phyloP scores from a whole-genome alignment of 2,329 filamentous ascomycete genomes.

The Aspergillus sp. region DNA sequence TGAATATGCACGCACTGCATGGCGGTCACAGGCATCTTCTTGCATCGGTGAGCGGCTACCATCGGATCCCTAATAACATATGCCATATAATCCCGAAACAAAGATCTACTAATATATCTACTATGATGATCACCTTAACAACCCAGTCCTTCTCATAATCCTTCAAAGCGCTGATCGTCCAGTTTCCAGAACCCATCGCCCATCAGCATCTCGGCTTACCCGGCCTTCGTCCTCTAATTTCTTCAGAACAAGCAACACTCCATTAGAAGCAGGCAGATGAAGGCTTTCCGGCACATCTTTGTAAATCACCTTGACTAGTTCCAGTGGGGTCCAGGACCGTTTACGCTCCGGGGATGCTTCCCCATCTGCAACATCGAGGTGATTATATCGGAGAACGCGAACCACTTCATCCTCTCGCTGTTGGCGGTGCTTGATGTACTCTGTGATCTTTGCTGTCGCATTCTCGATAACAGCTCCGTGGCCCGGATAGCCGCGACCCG shows the following conservation, averaged over 20 bases:
- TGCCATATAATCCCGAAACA: too few species aligned
- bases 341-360: conserved; percentile 40
- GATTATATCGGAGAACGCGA: conserved; percentile 58
- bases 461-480: conserved; percentile 80
- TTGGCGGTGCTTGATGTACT: conserved; percentile 81
- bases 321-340: conserved; percentile 67
- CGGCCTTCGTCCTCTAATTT: conserved; percentile 78
- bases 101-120: neutral
- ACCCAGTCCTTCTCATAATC: neutral
- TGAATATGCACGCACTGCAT: neutral
- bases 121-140: neutral
- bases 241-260: conserved; percentile 73
- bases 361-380: conserved; percentile 32
- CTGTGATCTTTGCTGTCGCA: conserved; percentile 68
- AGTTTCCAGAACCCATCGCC: conserved; percentile 33
- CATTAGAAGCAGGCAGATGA: conserved; percentile 73
- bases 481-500: conserved; percentile 77
- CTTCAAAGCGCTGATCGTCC: conserved; percentile 36
- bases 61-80: neutral
- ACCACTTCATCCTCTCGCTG: conserved; percentile 79
- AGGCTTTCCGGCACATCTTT: conserved; percentile 73
- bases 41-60: neutral
- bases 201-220: conserved; percentile 48
- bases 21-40: neutral
- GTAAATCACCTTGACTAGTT: conserved; percentile 88